phyloP scores from a whole-genome alignment of 176 grass and related monocot species.

The Avena eriantha region DNA sequence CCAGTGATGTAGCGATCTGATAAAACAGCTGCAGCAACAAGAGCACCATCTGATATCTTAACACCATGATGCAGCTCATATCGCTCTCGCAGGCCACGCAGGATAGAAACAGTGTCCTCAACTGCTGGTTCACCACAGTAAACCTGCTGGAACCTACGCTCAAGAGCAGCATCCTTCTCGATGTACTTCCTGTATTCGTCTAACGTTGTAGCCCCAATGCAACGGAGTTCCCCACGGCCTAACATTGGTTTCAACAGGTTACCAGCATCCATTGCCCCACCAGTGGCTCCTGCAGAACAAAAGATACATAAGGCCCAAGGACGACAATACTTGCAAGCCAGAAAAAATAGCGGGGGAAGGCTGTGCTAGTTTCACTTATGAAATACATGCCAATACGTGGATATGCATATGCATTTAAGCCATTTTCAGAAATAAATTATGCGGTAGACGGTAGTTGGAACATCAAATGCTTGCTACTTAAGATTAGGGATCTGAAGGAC shows the following conservation, averaged over 20 bases:
- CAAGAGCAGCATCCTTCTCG: conserved; percentile 95
- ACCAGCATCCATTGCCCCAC: conserved; percentile 92
- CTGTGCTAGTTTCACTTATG: background rate
- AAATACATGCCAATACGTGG: background rate
- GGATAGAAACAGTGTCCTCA: conserved; percentile 85
- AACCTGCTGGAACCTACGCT: conserved; percentile 94
- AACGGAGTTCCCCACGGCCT: conserved; percentile 85
- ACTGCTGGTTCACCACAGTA: conserved; percentile 90
- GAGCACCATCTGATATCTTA: conserved; percentile 92
- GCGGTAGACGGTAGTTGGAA: background rate
- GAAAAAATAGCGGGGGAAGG: background rate
- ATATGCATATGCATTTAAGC: background rate
- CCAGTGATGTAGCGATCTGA: conserved; percentile 94
- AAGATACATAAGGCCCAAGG: conserved; percentile 4
- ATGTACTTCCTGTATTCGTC: conserved; percentile 98
- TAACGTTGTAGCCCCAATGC: conserved; percentile 96
- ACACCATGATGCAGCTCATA: conserved; percentile 97
- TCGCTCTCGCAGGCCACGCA: conserved; percentile 76
- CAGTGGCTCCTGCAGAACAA: conserved; percentile 63
- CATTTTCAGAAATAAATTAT: background rate
- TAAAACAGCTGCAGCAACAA: conserved; percentile 84
- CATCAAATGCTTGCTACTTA: background rate
- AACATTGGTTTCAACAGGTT: conserved; percentile 97
- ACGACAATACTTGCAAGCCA: background rate
- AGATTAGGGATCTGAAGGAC: background rate